These are phyloP conservation scores for Monosporascus cannonballus DNA, from an alignment of 2,329 filamentous ascomycete species.

Conservation along the genomic window DNA sequence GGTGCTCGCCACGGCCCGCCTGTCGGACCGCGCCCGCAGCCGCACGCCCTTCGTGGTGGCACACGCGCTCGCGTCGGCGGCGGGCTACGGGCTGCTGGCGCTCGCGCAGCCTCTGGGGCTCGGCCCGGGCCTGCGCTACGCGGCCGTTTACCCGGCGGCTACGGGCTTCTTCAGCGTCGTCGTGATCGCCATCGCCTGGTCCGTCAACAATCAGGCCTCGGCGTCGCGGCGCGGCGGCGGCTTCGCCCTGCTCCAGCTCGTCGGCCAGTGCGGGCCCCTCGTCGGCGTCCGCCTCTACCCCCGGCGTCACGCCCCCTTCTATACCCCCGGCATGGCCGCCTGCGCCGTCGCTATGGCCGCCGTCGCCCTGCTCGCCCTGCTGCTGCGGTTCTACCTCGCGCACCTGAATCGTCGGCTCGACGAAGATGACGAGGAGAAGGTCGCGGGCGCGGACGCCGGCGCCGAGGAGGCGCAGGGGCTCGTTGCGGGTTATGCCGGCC, in stretches of 20 bases:
- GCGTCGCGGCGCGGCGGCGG: constrained; percentile 66
- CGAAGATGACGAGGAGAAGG: not conserved
- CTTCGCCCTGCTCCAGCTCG: constrained; percentile 72
- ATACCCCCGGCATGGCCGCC: constrained; percentile 54
- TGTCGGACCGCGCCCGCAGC: constrained; percentile 60
- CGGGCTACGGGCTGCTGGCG: constrained; percentile 55
- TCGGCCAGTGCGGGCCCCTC: constrained; percentile 75
- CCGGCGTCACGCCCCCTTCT: constrained; percentile 52
- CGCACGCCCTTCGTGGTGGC: constrained; percentile 62
- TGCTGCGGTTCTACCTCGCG: constrained; percentile 30
- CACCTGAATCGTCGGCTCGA: constrained; percentile 41
- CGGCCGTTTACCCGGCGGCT: constrained; percentile 71
- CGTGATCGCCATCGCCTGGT: constrained; percentile 82
- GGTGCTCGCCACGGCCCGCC: constrained; percentile 65
- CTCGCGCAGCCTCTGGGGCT: constrained; percentile 44
- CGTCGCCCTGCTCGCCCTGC: constrained; percentile 49
- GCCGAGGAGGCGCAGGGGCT: constrained; percentile 9
- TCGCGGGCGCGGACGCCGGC: not conserved
- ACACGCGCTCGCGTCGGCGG: constrained; percentile 60
- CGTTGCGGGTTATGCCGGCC: not conserved
- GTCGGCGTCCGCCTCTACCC: constrained; percentile 64
- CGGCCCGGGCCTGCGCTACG: constrained; percentile 53
- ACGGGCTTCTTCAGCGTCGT: constrained; percentile 80
- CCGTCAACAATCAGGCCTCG: constrained; percentile 73
- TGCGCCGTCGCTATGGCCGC: constrained; percentile 58